Conservation (phyloP, 2,329 filamentous ascomycete species). For the Magnaporthiopsis poae region DNA sequence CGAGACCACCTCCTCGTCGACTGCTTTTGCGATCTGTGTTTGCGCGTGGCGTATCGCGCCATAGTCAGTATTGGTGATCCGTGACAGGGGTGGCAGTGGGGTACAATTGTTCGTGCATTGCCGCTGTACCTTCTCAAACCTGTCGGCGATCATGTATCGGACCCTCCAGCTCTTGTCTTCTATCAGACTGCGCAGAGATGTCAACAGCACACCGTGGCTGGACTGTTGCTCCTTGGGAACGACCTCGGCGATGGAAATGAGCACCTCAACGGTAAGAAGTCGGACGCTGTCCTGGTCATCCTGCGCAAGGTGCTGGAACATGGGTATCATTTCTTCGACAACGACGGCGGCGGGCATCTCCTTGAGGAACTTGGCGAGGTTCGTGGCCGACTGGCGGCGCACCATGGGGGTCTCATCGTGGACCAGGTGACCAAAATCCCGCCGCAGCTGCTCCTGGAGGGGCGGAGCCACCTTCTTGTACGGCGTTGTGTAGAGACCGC, state of each 20-base stretch:
- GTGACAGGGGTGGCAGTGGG: not conserved
- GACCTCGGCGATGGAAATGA: slow-evolving; percentile 92
- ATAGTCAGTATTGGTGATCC: not conserved
- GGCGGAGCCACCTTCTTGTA: slow-evolving; percentile 82
- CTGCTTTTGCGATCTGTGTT: slow-evolving; percentile 83
- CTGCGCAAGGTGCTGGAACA: slow-evolving; percentile 91
- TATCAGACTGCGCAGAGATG: slow-evolving; percentile 82
- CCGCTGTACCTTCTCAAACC: slow-evolving; percentile 76
- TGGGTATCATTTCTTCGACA: slow-evolving; percentile 96
- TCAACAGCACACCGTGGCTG: slow-evolving; percentile 86
- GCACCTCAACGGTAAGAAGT: slow-evolving; percentile 86
- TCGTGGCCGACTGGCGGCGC: slow-evolving; percentile 88
- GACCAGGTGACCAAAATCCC: slow-evolving; percentile 85
- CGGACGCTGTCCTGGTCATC: slow-evolving; percentile 98
- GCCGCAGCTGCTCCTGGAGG: slow-evolving; percentile 83
- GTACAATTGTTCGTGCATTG: not conserved
- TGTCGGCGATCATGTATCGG: slow-evolving; percentile 96
- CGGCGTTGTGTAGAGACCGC: slow-evolving; percentile 84
- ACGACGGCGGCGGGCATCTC: slow-evolving; percentile 86
- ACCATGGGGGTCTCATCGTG: slow-evolving; percentile 99
- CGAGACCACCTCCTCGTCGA: slow-evolving; percentile 90
- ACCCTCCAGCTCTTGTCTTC: slow-evolving; percentile 99
- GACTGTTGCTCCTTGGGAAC: slow-evolving; percentile 97
- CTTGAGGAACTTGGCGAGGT: slow-evolving; percentile 94
- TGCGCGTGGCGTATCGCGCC: not conserved